phyloP scores from a whole-genome alignment of 805 yeast genomes.

The Pichia nakasei region DNA sequence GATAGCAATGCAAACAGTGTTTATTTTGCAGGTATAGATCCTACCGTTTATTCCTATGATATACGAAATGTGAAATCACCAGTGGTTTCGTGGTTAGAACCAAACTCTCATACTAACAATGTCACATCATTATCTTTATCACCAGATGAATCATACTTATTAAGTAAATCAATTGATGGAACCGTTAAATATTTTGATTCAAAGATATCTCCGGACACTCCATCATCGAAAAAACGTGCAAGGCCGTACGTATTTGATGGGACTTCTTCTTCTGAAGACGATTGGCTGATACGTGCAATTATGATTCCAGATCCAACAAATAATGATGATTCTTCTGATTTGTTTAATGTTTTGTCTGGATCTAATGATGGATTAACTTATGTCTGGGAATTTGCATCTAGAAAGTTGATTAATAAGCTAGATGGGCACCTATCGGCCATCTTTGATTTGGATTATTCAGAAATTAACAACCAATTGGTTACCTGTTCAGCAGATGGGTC shows the following conservation, averaged over 20 bases:
- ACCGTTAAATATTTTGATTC: constrained; percentile 51
- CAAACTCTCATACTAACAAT: constrained; percentile 35
- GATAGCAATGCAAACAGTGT: constrained; percentile 33
- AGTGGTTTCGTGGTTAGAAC: constrained; percentile 35
- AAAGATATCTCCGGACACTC: constrained; percentile 25
- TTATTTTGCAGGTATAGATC: constrained; percentile 62
- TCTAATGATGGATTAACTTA: constrained; percentile 52
- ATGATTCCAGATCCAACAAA: constrained; percentile 32
- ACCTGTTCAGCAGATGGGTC: constrained; percentile 51
- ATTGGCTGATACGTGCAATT: constrained; percentile 39
- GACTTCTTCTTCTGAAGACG: constrained; percentile 45
- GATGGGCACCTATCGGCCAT: constrained; percentile 58
- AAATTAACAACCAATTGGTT: constrained; percentile 28
- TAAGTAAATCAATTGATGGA: constrained; percentile 50
- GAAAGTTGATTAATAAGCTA: constrained; percentile 38
- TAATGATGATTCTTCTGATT: constrained; percentile 22
- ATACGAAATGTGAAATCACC: constrained; percentile 30
- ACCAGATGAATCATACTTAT: constrained; percentile 30
- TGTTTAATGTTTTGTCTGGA: constrained; percentile 40
- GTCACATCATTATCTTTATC: constrained; percentile 49
- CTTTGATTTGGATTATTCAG: constrained; percentile 43
- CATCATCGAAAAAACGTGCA: constrained; percentile 24
- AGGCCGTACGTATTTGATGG: constrained; percentile 48
- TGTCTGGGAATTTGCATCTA: constrained; percentile 50
- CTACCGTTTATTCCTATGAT: constrained; percentile 53